Evolutionary conservation across 2,329 filamentous ascomycete species (phyloP), one percentile per base, ranked within the genome.

Genomic region (Clarireedia homoeocarpa): DNA sequence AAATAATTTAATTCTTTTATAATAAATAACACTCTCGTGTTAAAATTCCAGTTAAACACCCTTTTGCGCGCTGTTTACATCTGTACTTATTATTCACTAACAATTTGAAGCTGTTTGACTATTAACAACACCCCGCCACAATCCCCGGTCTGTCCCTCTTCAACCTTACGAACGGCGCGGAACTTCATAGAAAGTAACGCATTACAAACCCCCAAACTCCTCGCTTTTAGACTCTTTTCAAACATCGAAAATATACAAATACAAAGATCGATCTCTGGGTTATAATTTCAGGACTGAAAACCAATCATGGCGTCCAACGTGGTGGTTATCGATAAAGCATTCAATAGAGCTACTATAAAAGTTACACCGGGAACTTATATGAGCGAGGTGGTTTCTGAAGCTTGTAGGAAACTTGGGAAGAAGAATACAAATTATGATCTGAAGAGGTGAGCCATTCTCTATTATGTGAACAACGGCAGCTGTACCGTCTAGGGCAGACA

Each of bases 351-450:
- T 51, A 88, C 82, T 44, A 78, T 99, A 71, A 95, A 95, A 72
- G 91, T 94, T 55, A 86, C 80, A 0, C 90, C 91, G 0, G 80
- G 80, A 55, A 96, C 86, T 61, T 87, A 89, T 65, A 75, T 99
- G 64, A 86, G 86, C 57, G 91, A 96, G 68, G 81, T 99, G 1
- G 78, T 96, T 17, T 82, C 89, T 59, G 88, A 97, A 71, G 92
- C 92, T 47, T 97, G 92, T 71, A 77, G 78, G 63, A 95, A 92
- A 74, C 81, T 96, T 63, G 61, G 62, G 2, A 40, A 66, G 5
- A 65, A 65, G n/a, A 77, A 86, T 34, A 84, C 85, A 62, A 86
- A 87, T 60, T 94, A 88, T 72, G 81, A 86, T 23, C 74, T 99
- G 57, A 97, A 95, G 88, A 50, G 50, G 50, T 92, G 74, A 65